Percentiles rank a stretch among this genome's conserved stretches.
These are phyloP conservation scores for Corylus americana DNA, from an alignment of 306 rosid species.

Conservation along the genomic window DNA sequence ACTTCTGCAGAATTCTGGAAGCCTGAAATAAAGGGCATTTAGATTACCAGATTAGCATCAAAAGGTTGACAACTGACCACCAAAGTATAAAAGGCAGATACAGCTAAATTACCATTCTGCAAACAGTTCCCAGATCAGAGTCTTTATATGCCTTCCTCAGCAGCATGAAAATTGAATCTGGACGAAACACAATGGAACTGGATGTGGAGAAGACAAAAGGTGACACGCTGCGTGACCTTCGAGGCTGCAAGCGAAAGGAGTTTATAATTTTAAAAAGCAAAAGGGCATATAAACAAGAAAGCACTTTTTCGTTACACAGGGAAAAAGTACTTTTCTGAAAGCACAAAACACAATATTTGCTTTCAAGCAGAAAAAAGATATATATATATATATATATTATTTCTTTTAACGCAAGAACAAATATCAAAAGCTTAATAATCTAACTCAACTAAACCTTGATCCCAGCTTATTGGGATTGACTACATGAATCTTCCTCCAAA, in stretches of 20 bases:
- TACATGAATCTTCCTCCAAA: background rate
- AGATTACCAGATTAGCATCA: constrained; percentile 21
- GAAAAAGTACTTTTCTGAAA: background rate
- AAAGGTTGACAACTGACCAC: constrained; percentile 18
- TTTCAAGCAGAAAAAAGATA: background rate
- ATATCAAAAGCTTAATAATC: background rate
- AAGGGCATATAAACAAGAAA: background rate
- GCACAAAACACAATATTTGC: background rate
- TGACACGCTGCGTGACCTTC: constrained; percentile 66
- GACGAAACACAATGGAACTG: constrained; percentile 67
- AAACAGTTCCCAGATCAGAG: constrained; percentile 72
- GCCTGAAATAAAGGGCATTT: constrained; percentile 55
- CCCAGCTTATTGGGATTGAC: background rate
- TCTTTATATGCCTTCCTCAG: constrained; percentile 87
- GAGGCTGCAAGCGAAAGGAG: constrained; percentile 62
- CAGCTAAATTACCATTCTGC: constrained; percentile 68
- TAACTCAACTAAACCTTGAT: background rate
- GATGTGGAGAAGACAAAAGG: constrained; percentile 60
- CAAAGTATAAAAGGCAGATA: constrained; percentile 11
- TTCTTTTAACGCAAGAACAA: background rate
- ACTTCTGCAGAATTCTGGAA: constrained; percentile 76
- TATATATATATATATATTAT: background rate
- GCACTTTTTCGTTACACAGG: background rate
- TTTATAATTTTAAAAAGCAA: background rate
- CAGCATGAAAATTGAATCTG: constrained; percentile 75